These are phyloP conservation scores for Fusarium sarcochroum DNA, from an alignment of 2,329 filamentous ascomycete genomes.

Conservation along the genomic window DNA sequence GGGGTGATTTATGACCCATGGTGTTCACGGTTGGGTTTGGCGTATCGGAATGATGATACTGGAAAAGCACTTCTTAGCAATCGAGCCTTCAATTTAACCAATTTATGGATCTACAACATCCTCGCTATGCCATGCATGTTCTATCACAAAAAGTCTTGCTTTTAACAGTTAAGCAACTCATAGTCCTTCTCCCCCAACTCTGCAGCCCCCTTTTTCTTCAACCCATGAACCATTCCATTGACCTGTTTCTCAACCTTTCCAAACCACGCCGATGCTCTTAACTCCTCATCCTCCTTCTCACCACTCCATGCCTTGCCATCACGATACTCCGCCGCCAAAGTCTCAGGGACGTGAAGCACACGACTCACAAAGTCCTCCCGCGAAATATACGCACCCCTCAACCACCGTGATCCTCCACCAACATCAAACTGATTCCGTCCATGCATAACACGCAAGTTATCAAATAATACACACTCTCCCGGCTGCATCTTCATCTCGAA, in stretches of 20 bases:
- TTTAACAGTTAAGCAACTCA: conserved; percentile 32
- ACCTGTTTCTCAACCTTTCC: conserved; percentile 34
- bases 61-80: conserved; percentile 24
- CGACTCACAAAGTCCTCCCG: conserved; percentile 60
- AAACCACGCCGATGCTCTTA: conserved; percentile 50
- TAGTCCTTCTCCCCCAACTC: conserved; percentile 38
- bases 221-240: conserved; percentile 14
- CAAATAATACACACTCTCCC: conserved; percentile 94
- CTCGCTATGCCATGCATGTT: conserved; percentile 25
- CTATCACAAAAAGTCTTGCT: background rate
- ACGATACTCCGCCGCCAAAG: conserved; percentile 45
- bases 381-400: conserved; percentile 88
- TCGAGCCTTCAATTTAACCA: conserved; percentile 6
- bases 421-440: conserved; percentile 82
- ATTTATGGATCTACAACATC: conserved; percentile 7
- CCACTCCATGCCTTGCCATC: conserved; percentile 46
- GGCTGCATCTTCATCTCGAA: conserved; percentile 81
- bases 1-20: conserved; percentile 21
- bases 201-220: conserved; percentile 42
- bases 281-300: conserved; percentile 40
- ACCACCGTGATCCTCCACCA: conserved; percentile 77
- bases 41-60: conserved; percentile 33
- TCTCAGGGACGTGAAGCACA: conserved; percentile 50
- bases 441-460: conserved; percentile 89
- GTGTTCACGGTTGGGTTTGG: conserved; percentile 21